Evolutionary conservation across 129 eudicot species (phyloP), one percentile per base, ranked within the genome.

Genomic region (Cynara cardunculus): DNA sequence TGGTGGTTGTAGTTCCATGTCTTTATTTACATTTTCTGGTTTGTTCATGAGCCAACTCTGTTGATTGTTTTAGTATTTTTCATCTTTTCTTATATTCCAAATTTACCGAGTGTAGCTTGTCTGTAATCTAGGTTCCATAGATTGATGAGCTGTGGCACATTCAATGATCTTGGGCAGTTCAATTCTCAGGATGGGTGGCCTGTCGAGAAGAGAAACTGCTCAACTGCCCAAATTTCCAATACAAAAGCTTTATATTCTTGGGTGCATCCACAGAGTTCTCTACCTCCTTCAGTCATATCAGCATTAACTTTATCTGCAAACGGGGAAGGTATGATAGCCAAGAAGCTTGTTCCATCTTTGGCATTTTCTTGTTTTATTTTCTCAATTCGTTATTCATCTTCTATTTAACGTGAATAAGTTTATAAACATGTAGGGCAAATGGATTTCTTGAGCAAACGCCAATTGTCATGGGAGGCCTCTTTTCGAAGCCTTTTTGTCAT

Each of bases 401-500:
- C 6, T 25, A 6, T 71, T 49, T 70, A 32, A 71, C 56, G 1
- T 8, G 32, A 24, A 44, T 25, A 53, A 28, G 19, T 76, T 77
- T 28, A 35, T 35, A 44, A 73, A 61, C 76, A 26, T 87, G 59
- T 74, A 92, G 99, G 88, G 31, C 89, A 88, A 81, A 78, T 44
- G 41, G 95, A 93, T 80, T 96, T 96, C 84, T 79, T 96, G 86
- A 85, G 84, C 84, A 91, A 91, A 87, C 93, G 99, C 21, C 97
- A 93, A 22, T 49, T 77, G 71, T 91, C 91, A 25, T 96, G 99
- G 99, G 97, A 96, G 84, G 89, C 91, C 24, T 85, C 99, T 53
- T 93, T 96, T 74, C 90, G 99, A 65, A 91, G 97, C 84, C 93
- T 96, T 71, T 96, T 93, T 81, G 87, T 88, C 83, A 82, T 88